A percentile compares a stretch with the other conserved stretches of the same genome.
Evolutionary conservation across 805 yeast genomes (phyloP).

Genomic region (Metschnikowia koreensis): DNA sequence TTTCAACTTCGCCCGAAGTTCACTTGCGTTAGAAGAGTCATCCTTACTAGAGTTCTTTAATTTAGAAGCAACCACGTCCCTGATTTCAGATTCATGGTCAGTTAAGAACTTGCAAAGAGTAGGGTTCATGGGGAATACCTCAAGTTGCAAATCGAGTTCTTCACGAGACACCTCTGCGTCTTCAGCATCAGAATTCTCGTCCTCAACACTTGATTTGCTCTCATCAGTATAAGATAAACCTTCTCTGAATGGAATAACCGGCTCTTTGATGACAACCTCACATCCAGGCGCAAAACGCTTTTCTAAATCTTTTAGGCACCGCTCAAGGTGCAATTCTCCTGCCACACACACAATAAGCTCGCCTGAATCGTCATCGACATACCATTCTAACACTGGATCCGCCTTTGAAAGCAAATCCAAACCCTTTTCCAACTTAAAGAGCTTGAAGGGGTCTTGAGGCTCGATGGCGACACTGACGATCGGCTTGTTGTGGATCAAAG

Average conservation of each 20-base stretch:
- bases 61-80: conserved; percentile 25
- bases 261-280: conserved; percentile 82
- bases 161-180: conserved; percentile 17
- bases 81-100: conserved; percentile 45
- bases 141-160: conserved; percentile 48
- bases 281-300: conserved; percentile 87
- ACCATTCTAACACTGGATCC: conserved; percentile 92
- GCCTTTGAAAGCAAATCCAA: conserved; percentile 76
- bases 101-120: conserved; percentile 49
- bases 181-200: conserved; percentile 12
- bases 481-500: conserved; percentile 66
- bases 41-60: conserved; percentile 19
- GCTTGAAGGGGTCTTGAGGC: conserved; percentile 81
- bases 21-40: conserved; percentile 11
- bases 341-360: conserved; percentile 93
- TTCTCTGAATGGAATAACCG: conserved; percentile 92
- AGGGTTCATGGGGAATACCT: conserved; percentile 57
- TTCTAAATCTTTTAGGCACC: conserved; percentile 86
- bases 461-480: conserved; percentile 95
- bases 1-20: conserved; percentile 15
- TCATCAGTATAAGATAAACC: conserved; percentile 57
- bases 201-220: conserved; percentile 14
- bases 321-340: conserved; percentile 92
- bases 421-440: conserved; percentile 75
- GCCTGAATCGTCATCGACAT: conserved; percentile 78